These are phyloP conservation scores for Endothia cerciana DNA, from an alignment of 2,329 filamentous ascomycete species.

Conservation along the genomic window DNA sequence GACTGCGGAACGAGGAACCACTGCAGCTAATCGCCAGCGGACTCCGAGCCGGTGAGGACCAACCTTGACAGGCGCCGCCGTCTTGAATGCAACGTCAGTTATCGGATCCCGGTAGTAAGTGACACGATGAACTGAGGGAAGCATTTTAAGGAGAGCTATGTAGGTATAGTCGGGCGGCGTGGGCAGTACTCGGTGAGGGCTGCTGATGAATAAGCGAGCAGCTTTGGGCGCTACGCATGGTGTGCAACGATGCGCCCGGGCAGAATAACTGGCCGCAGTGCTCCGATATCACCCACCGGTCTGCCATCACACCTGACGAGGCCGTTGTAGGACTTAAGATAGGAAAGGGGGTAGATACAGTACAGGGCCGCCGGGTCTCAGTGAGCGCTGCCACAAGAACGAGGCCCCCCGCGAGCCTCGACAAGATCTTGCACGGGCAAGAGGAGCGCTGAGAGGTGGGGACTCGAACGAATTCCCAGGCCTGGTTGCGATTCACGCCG, in stretches of 20 bases:
- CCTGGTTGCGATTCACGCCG: slow-evolving; percentile 13
- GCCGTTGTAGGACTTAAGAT: slow-evolving; percentile 15
- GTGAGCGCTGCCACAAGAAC: slow-evolving; percentile 12
- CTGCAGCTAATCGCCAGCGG: slow-evolving; percentile 18
- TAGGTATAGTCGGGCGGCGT: slow-evolving; percentile 14
- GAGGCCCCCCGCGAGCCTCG: slow-evolving; percentile 7
- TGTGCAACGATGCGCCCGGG: slow-evolving; percentile 21
- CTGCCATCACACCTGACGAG: slow-evolving; percentile 16
- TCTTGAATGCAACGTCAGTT: slow-evolving; percentile 27
- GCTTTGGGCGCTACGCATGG: slow-evolving; percentile 21
- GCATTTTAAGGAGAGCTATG: slow-evolving; percentile 8
- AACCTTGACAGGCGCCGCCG: slow-evolving; percentile 21
- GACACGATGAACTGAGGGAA: slow-evolving; percentile 18
- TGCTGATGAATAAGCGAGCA: slow-evolving; percentile 22
- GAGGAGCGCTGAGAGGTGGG: slow-evolving; percentile 19
- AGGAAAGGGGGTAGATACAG: slow-evolving; percentile 30
- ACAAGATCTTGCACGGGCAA: slow-evolving; percentile 20
- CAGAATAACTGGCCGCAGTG: slow-evolving; percentile 20
- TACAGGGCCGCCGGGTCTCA: slow-evolving; percentile 13
- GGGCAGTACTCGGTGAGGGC: slow-evolving; percentile 24
- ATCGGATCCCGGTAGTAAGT: slow-evolving; percentile 18
- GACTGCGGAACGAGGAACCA: slow-evolving; percentile 15
- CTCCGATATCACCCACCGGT: slow-evolving; percentile 23
- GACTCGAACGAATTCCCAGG: slow-evolving; percentile 16
- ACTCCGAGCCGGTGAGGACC: slow-evolving; percentile 24